Evolutionary conservation across 2,329 filamentous ascomycete species (phyloP).

Genomic region (Zymoseptoria brevis): DNA sequence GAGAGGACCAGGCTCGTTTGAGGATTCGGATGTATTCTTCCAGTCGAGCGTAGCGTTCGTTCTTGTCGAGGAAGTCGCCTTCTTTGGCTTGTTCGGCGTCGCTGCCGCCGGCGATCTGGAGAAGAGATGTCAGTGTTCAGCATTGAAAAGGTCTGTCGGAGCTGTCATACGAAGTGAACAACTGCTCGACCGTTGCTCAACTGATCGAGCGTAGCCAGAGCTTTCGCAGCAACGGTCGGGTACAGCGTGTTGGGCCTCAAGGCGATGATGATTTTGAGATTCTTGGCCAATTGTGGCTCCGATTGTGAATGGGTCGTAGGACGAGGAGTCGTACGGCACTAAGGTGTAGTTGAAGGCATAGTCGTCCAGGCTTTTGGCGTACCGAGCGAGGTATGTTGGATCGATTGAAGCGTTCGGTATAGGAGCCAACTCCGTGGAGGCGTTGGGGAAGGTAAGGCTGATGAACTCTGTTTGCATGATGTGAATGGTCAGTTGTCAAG

Average conservation of each 20-base stretch:
- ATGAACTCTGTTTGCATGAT: slow-evolving; percentile 46
- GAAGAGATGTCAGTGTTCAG: not conserved
- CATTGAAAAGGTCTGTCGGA: not conserved
- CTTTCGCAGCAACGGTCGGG: slow-evolving; percentile 55
- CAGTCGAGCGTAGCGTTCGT: slow-evolving; percentile 49
- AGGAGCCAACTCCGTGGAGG: slow-evolving; percentile 49
- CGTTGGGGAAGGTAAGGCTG: slow-evolving; percentile 49
- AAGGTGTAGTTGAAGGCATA: slow-evolving; percentile 56
- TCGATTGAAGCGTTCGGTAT: slow-evolving; percentile 47
- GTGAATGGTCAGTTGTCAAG: not conserved
- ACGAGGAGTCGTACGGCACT: slow-evolving; percentile 50
- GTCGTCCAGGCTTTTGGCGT: slow-evolving; percentile 51
- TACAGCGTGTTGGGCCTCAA: slow-evolving; percentile 55
- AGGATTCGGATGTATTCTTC: slow-evolving; percentile 58
- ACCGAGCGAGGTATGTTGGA: slow-evolving; percentile 48
- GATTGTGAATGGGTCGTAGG: slow-evolving; percentile 50
- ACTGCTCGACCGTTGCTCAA: slow-evolving; percentile 51
- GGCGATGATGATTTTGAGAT: slow-evolving; percentile 54
- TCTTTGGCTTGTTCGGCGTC: slow-evolving; percentile 54
- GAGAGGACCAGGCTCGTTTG: slow-evolving; percentile 49
- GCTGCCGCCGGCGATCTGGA: slow-evolving; percentile 49
- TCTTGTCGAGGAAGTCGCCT: slow-evolving; percentile 52
- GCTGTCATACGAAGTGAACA: slow-evolving; percentile 43
- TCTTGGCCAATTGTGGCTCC: slow-evolving; percentile 55
- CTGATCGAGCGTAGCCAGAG: slow-evolving; percentile 54